Base-by-base conservation (phyloP, 1,139 yeast genomes). In the Petasospora rhodanensis region DNA sequence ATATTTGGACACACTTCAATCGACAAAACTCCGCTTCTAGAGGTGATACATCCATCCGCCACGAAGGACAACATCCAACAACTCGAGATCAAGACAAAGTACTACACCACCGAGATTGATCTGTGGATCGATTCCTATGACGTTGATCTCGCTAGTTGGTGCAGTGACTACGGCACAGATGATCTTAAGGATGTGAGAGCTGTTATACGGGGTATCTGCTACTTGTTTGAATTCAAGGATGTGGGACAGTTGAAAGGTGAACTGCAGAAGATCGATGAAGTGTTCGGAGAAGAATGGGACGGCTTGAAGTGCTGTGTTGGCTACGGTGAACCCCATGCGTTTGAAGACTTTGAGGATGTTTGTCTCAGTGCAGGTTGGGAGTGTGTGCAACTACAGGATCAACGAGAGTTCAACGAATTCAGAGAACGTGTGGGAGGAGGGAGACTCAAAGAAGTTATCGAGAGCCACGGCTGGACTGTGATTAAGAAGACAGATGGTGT, bases 121-220 rank as follows among this genome's bases (percentile, higher is more conserved):
- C 36, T 56, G 3, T 59, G 59, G 45, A 38, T 59, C n/a, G 63
- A 58, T 34, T 47, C 43, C 6, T 45, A 35, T 23, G 49, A 42
- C n/a, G n/a, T n/a, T 7, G 36, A 32, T 13, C 25, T 57, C 14
- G 32, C 36, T 2, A 38, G 37, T 9, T 59, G 63, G 63, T 14
- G 46, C 3, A 19, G 24, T 1, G 59, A 55, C 12, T 45, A 56
- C 27, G 12, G 15, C 2, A 22, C 35, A 7, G 40, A 38, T 2
- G 59, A 54, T 14, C 55, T 45, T 26, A 35, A 39, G 4, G 56
- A 48, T 13, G 43, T 54, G 18, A 37, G 58, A 24, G 50, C 46
- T 4, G 57, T 43, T 8, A 15, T 59, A 7, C 54, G 55, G 9
- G 61, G 61, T 1, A 32, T 57, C 3, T 46, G 58, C 3, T 32